Percentiles rank a stretch among this genome's conserved stretches.
These are phyloP conservation scores for Cystobasidiaceae sp. DNA, from an alignment of 1,284 basidiomycete species.

Conservation along the genomic window DNA sequence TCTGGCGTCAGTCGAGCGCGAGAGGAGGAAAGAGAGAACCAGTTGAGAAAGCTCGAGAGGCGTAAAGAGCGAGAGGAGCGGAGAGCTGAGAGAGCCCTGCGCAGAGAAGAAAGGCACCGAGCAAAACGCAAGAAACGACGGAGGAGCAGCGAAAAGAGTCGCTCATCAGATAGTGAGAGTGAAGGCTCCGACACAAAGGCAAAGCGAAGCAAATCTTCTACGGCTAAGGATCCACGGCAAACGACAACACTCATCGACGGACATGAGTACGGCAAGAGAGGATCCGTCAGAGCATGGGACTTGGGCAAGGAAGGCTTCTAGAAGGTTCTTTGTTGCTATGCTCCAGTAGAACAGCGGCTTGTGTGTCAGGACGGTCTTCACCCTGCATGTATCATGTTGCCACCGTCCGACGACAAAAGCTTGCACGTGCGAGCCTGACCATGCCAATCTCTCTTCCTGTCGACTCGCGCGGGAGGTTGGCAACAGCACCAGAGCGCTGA, in stretches of 20 bases:
- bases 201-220: too few relatives aligned
- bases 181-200: constrained; percentile 2
- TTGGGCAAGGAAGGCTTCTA: constrained; percentile 61
- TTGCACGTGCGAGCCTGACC: too few relatives aligned
- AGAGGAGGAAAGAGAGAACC: constrained; percentile 33
- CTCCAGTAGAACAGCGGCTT: neutral
- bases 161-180: neutral
- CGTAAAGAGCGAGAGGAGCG: constrained; percentile 34
- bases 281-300: constrained; percentile 84
- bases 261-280: constrained; percentile 72
- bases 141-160: constrained; percentile 49
- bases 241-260: constrained; percentile 74
- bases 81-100: constrained; percentile 50
- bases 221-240: too few relatives aligned
- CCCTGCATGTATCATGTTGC: too few relatives aligned
- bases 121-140: constrained; percentile 42
- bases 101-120: too few relatives aligned
- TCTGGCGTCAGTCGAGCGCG: constrained; percentile 57
- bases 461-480: too few relatives aligned
- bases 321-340: neutral
- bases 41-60: constrained; percentile 36
- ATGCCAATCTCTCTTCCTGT: too few relatives aligned
- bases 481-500: too few relatives aligned
- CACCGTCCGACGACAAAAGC: too few relatives aligned
- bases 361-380: too few relatives aligned